These are phyloP conservation scores for Hypoxylon perforatum DNA, from an alignment of 495 filamentous ascomycete genomes.

Conservation along the genomic window DNA sequence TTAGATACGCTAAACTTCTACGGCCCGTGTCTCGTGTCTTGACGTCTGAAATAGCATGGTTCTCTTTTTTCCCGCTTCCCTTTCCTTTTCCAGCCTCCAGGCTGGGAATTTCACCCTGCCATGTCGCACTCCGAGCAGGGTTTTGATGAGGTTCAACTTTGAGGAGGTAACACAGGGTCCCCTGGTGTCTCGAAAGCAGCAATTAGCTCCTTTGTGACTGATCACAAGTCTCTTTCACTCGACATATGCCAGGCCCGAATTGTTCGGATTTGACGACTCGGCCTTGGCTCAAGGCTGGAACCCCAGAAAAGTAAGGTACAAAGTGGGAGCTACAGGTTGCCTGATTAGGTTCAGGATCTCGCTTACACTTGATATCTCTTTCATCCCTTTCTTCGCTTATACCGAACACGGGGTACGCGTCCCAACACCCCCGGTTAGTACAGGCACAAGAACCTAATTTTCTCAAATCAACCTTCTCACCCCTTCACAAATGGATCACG, in stretches of 20 bases:
- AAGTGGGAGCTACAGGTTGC: constrained; percentile 19
- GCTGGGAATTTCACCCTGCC: constrained; percentile 22
- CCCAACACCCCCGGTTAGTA: constrained; percentile 17
- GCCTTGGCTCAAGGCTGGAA: constrained; percentile 24
- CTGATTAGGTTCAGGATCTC: constrained; percentile 36
- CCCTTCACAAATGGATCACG: no score
- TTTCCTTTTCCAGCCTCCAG: constrained; percentile 11
- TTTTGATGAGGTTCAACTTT: constrained; percentile 4
- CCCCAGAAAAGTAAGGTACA: constrained; percentile 22
- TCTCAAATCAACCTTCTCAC: constrained; percentile 3
- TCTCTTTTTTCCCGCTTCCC: background rate
- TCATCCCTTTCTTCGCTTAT: constrained; percentile 26
- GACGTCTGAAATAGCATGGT: constrained; percentile 5
- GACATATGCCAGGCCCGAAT: constrained; percentile 16
- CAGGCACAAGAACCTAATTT: constrained; percentile 22
- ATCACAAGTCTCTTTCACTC: constrained; percentile 16
- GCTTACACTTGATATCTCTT: constrained; percentile 32
- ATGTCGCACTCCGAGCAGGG: constrained; percentile 16
- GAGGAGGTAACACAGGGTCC: constrained; percentile 17
- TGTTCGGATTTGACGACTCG: constrained; percentile 19
- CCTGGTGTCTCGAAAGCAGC: constrained; percentile 24
- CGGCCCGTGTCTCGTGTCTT: constrained; percentile 3
- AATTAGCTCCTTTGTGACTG: constrained; percentile 29
- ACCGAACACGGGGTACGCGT: constrained; percentile 20
- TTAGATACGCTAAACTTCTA: constrained; percentile 1